Percentiles rank a stretch among this genome's conserved stretches.
These are phyloP conservation scores for Penicillium longicatenatum DNA, from an alignment of 495 filamentous ascomycete genomes.

Conservation along the genomic window DNA sequence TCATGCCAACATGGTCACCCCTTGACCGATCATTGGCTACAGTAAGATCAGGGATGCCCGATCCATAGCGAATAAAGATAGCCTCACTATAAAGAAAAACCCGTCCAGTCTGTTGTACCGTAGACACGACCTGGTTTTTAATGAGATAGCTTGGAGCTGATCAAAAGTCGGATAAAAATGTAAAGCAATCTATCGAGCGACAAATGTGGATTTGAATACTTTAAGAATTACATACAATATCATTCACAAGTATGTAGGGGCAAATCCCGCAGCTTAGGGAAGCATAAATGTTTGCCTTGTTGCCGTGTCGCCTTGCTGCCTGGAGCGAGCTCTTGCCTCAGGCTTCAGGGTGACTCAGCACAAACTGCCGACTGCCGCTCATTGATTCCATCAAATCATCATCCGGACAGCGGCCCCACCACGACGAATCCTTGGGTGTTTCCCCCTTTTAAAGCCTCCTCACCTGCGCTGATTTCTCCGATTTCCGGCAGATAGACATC, in stretches of 20 bases:
- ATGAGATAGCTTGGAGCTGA: no score
- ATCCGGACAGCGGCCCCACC: neutral
- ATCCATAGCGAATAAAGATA: neutral
- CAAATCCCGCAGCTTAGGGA: neutral
- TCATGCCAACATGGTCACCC: neutral
- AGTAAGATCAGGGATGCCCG: neutral
- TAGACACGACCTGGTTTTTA: no score
- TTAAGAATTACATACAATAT: no score
- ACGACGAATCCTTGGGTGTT: constrained; percentile 6
- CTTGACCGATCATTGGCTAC: constrained; percentile 2
- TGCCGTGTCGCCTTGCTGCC: neutral
- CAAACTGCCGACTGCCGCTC: constrained; percentile 6
- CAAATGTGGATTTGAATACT: no score
- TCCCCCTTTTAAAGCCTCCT: constrained; percentile 4
- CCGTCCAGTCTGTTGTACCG: no score
- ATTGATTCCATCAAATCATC: constrained; percentile 3
- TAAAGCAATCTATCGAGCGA: no score
- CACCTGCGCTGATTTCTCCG: constrained; percentile 36
- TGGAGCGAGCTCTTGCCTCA: neutral
- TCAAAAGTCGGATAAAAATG: no score
- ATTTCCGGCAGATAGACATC: constrained; percentile 46
- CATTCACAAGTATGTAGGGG: no score
- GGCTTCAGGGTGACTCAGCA: neutral
- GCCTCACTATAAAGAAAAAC: no score
- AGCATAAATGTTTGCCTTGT: neutral